phyloP scores from a whole-genome alignment of 306 rosid genomes.

The Cucurbita maxima region DNA sequence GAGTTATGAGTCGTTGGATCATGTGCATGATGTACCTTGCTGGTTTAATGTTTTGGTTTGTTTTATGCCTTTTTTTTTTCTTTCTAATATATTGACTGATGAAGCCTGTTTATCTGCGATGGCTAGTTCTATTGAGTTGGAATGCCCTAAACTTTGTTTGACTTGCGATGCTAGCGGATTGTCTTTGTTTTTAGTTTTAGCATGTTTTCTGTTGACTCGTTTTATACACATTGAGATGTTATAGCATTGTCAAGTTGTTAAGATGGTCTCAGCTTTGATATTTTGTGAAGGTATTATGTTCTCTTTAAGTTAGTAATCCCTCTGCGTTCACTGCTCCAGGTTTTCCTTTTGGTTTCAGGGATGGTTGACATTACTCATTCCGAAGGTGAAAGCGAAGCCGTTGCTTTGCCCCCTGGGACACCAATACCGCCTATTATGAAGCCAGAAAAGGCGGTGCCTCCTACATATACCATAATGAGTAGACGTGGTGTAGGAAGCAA shows the following conservation, averaged over 20 bases:
- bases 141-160: background rate
- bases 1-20: background rate
- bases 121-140: background rate
- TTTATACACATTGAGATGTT: background rate
- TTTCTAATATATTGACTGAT: background rate
- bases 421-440: constrained; percentile 15
- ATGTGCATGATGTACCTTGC: background rate
- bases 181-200: background rate
- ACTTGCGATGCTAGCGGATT: background rate
- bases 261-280: background rate
- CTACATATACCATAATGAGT: constrained; percentile 32
- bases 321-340: background rate
- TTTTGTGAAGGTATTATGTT: background rate
- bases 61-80: background rate
- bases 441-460: constrained; percentile 15
- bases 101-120: background rate
- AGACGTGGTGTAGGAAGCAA: constrained; percentile 45
- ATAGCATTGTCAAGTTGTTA: background rate
- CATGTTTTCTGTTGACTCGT: background rate
- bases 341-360: background rate
- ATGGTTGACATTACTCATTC: constrained; percentile 20
- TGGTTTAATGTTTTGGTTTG: background rate
- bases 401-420: constrained; percentile 21
- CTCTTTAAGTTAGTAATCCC: background rate
- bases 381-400: constrained; percentile 19